Conservation (phyloP, 176 grass and related monocot species). For the Thinopyrum elongatum region DNA sequence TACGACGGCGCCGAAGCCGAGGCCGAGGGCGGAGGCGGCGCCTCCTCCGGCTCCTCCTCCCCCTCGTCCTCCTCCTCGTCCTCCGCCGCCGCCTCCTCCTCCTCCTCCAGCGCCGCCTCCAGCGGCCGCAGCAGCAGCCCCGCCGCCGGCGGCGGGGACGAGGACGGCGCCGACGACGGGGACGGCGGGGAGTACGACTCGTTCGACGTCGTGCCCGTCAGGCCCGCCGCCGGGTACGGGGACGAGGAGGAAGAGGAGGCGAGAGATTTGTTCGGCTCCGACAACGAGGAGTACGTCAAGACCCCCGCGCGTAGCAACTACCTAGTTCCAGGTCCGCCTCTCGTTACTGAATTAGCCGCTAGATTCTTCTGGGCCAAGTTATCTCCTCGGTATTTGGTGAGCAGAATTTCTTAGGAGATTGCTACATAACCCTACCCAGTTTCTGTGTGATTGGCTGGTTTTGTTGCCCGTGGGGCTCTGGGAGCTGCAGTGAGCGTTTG, state of each 20-base stretch:
- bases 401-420: background rate
- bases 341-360: background rate
- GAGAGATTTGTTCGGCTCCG: slow-evolving; percentile 88
- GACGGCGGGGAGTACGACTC: slow-evolving; percentile 50
- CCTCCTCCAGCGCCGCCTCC: slow-evolving; percentile 53
- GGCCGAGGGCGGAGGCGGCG: slow-evolving; percentile 46
- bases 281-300: slow-evolving; percentile 85
- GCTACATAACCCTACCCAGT: background rate
- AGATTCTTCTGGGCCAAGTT: background rate
- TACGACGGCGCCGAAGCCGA: slow-evolving; percentile 30
- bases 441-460: background rate
- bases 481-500: background rate
- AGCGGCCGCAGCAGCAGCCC: slow-evolving; percentile 53
- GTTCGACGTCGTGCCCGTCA: slow-evolving; percentile 19
- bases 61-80: slow-evolving; percentile 79
- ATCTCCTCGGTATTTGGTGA: background rate
- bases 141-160: slow-evolving; percentile 41
- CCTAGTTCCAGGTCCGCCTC: slow-evolving; percentile 71
- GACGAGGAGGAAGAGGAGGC: slow-evolving; percentile 51
- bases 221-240: slow-evolving; percentile 16
- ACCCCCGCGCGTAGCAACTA: slow-evolving; percentile 66
- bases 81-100: slow-evolving; percentile 63
- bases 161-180: slow-evolving; percentile 39
- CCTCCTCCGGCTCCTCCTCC: slow-evolving; percentile 77
- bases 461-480: background rate